Base-by-base conservation (phyloP, 129 eudicot genomes). In the Mikania micrantha region DNA sequence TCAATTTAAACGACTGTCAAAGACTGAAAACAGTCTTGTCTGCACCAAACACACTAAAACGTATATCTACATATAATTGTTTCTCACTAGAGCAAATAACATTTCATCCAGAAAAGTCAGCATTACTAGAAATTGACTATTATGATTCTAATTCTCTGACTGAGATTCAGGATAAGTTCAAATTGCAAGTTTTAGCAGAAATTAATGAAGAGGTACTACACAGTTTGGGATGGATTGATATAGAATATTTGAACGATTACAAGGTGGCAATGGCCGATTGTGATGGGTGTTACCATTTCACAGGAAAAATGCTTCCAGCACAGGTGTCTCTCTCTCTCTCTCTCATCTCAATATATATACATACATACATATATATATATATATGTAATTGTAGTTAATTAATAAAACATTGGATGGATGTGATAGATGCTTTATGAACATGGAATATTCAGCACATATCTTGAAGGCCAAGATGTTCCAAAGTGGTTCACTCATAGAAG, bases 371-470 rank as follows among this genome's bases (percentile, higher is more conserved):
- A 3, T 19, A 16, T n/a, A 1, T 8, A 4, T 12, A 22, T 22
- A 9, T 7, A 32, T n/a, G 3, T 54, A 8, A 24, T 3, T 24
- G 9, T 22, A 24, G 7, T 3, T 40, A 64, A 25, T 41, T 40
- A 64, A 15, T 41, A 64, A 42, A 41, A 41, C 24, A 24, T 64
- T 29, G 1, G 4, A 32, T 32, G 36, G 36, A 25, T 24, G 10
- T 64, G 29, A 27, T 44, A 64, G 72, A 39, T 67, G 61, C 27
- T 31, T 41, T 41, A 42, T 20, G 73, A 79, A 27, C 56, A 10
- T 63, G 76, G 73, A 17, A 60, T 77, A 71, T 77, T 78, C 40
- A 67, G 67, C 63, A 48, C 71, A 28, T 58, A 32, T 73, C 28
- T 72, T 50, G 29, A 45, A 9, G 83, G 83, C n/a, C 48, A 48